These are phyloP conservation scores for Sisymbrium altissimum DNA, from an alignment of 345 rosid genomes.

Conservation along the genomic window DNA sequence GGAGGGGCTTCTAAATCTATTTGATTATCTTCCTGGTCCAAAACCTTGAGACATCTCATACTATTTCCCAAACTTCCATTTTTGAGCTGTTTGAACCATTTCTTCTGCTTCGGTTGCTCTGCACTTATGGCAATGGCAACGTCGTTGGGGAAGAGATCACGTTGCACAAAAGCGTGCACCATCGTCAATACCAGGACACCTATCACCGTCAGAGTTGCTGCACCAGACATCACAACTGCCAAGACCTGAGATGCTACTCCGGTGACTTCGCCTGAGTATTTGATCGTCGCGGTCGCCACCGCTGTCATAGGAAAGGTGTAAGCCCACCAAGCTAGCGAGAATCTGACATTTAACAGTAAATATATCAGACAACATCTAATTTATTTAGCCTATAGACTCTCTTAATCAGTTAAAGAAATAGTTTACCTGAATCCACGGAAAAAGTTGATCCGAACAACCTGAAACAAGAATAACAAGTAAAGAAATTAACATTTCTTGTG, in stretches of 20 bases:
- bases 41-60: constrained; percentile 47
- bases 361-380: neutral
- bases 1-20: constrained; percentile 47
- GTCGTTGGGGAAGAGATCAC: constrained; percentile 64
- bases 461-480: constrained; percentile 26
- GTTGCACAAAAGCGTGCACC: constrained; percentile 47
- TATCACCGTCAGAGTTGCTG: constrained; percentile 50
- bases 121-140: constrained; percentile 68
- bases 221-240: constrained; percentile 37
- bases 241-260: constrained; percentile 43
- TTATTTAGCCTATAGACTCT: neutral
- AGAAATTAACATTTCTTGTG: constrained; percentile 16
- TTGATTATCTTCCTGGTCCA: constrained; percentile 16
- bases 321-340: constrained; percentile 95
- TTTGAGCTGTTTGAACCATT: constrained; percentile 47
- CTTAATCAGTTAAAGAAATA: neutral
- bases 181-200: constrained; percentile 50
- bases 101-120: constrained; percentile 47
- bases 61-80: constrained; percentile 49
- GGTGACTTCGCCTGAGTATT: constrained; percentile 52
- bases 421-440: constrained; percentile 81
- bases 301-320: constrained; percentile 84
- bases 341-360: constrained; percentile 38
- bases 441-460: constrained; percentile 74
- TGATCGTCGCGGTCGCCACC: constrained; percentile 66